Evolutionary conservation across 768 basidiomycete genomes (phyloP).

Genomic region (Kwoniella mangroviensis): DNA sequence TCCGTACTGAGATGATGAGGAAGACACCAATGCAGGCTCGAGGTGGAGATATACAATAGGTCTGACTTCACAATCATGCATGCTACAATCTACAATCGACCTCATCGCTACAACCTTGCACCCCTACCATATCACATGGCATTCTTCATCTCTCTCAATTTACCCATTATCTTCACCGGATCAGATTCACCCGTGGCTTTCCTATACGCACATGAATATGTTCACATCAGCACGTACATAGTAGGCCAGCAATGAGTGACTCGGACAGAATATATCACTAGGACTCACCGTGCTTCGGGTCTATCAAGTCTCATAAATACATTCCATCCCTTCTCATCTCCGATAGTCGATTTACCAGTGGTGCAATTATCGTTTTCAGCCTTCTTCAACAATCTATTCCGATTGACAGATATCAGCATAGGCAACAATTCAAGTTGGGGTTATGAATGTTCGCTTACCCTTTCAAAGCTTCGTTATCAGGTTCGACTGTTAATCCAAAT

Average conservation of each 20-base stretch:
- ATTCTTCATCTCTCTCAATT: slow-evolving; percentile 83
- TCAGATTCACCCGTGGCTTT: slow-evolving; percentile 63
- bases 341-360: slow-evolving; percentile 83
- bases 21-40: too few relatives aligned
- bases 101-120: neutral
- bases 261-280: neutral
- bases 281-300: slow-evolving; percentile 68
- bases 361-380: slow-evolving; percentile 68
- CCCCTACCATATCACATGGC: slow-evolving; percentile 18
- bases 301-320: slow-evolving; percentile 83
- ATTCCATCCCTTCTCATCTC: slow-evolving; percentile 93
- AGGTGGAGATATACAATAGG: too few relatives aligned
- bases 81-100: too few relatives aligned
- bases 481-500: slow-evolving; percentile 64
- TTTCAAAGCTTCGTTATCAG: slow-evolving; percentile 66
- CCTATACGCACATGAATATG: slow-evolving; percentile 57
- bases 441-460: slow-evolving; percentile 50
- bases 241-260: neutral
- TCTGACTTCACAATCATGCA: too few relatives aligned
- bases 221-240: neutral
- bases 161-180: slow-evolving; percentile 70
- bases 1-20: too few relatives aligned
- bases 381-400: slow-evolving; percentile 63
- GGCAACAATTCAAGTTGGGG: neutral
- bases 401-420: neutral